Evolutionary conservation across 495 filamentous ascomycete species (phyloP), one percentile per base, ranked within the genome.

Genomic region (Aspergillus asperescens): DNA sequence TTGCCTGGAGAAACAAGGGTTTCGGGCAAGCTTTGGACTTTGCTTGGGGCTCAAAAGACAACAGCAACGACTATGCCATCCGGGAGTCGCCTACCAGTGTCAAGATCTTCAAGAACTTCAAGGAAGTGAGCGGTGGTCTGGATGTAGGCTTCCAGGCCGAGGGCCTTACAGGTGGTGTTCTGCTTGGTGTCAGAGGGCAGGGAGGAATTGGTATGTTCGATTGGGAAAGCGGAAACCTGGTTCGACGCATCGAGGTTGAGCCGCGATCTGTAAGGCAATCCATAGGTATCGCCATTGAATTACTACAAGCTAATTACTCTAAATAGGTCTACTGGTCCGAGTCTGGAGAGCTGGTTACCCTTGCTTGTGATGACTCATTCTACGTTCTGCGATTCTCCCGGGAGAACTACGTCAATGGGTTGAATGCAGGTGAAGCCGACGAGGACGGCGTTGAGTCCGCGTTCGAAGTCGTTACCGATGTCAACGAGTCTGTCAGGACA

Each of bases 361-460:
- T 99, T 54, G 94, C 90, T 28, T 96, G 91, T 59, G 93, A 97
- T 53, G 93, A 99, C 59, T 86, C 87, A 27, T 96, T 90, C 75
- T 97, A 97, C 61, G 87, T 99, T 40, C 75, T 99, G 37, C 81
- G 93, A 50, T 99, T 87, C 68, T 91, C 87, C 3, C 75, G 89
- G 43, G 93, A 97, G 56, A 86, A 84, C 62, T 97, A 94, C 58
- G 69, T 88, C 50, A 82, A 85, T 42, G 93, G 89, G 4, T 63
- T 92, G 12, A 88, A 93, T 65, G 75, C 83, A 16, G 92, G 88
- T 19, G 74, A 85, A 52, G 83, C 89, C 20, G 90, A 96, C 50
- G 94, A 97, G 48, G 94, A 98, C 70, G 93, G 93, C 40, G 94
- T 96, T 35, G 94, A 98, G 72, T 80, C 89, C n/a, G 93, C 93